Percentiles rank a stretch among this genome's conserved stretches.
Evolutionary conservation across 2,329 filamentous ascomycete species (phyloP).

Genomic region (Phialophora tarda): DNA sequence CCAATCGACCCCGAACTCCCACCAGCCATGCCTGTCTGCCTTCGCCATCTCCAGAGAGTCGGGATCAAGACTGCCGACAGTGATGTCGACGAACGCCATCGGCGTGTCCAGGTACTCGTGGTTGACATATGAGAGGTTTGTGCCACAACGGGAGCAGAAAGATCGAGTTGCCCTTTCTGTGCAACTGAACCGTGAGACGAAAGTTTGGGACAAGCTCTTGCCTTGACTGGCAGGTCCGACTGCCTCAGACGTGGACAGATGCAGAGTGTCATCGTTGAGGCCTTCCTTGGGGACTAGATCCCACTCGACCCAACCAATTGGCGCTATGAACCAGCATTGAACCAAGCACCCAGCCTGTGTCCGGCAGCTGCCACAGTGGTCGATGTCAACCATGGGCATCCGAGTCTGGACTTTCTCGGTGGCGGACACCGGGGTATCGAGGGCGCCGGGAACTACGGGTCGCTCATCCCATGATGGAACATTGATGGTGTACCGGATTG

Average conservation of each 20-base stretch:
- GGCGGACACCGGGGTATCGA: constrained; percentile 28
- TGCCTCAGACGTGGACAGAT: constrained; percentile 25
- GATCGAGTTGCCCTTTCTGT: constrained; percentile 38
- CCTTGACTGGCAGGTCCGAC: constrained; percentile 20
- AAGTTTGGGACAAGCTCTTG: constrained; percentile 25
- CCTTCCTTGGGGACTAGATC: constrained; percentile 27
- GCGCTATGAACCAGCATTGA: constrained; percentile 42
- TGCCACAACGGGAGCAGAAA: constrained; percentile 43
- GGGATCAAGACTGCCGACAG: constrained; percentile 40
- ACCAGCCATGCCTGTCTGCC: constrained; percentile 37
- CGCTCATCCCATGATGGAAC: constrained; percentile 37
- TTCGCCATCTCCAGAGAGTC: constrained; percentile 36
- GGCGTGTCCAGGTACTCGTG: constrained; percentile 26
- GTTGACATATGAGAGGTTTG: constrained; percentile 37
- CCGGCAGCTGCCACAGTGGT: constrained; percentile 43
- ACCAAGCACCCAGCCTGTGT: constrained; percentile 28
- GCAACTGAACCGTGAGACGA: constrained; percentile 32
- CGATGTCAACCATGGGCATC: constrained; percentile 39
- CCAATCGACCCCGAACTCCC: constrained; percentile 40
- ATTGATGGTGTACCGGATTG: constrained; percentile 41
- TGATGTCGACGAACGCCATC: constrained; percentile 37
- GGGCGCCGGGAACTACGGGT: constrained; percentile 21
- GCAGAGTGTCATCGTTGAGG: not conserved
- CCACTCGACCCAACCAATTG: constrained; percentile 41
- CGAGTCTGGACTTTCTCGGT: constrained; percentile 30